Base-by-base conservation (phyloP, 164 flowering plant genomes). In the Cinnamomum micranthum region DNA sequence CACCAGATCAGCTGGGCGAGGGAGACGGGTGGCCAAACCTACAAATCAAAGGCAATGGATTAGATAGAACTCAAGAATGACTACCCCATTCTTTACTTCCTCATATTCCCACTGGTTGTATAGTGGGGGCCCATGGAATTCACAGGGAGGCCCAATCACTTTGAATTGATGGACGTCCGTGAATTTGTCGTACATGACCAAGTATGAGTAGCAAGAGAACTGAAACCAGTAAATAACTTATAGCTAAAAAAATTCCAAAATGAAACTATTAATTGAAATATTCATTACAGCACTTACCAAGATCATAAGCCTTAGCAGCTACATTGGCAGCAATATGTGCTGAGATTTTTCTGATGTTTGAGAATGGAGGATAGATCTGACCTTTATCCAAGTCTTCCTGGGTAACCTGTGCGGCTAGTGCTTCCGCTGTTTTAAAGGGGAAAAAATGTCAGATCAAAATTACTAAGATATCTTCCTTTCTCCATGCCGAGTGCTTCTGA, bases 321-420 rank as follows among this genome's bases (percentile, higher is more conserved):
- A 95, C 99, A 71, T 75, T 87, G 64, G 99, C 97, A 78, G 99
- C 99, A 69, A 95, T 95, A 3, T 90, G 66, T n/a, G 98, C 99
- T 2, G 99, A 95, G 68, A 95, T 95, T 77, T 91, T 92, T 81
- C 99, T 80, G 80, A 93, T 95, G 24, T 81, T 85, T 17, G 91
- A 70, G 78, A 95, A 87, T 65, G 98, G 92, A 22, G 99, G 99
- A 73, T 84, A 93, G 9, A 89, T 91, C 80, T 87, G 76, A 20
- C 98, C 99, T 68, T 88, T 92, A 2, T 85, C 89, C 41, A 74
- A 87, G 82, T 87, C 83, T 80, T 93, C 97, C 64, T 86, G 76
- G 6, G 89, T 80, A 20, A 93, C 99, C 83, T 93, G 93, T 10
- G 64, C 80, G 25, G 96, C 99, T 85, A 95, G 81, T 5, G 96